These are phyloP conservation scores for Pythium biforme DNA, from an alignment of 352 stramenopile genomes.

Conservation along the genomic window DNA sequence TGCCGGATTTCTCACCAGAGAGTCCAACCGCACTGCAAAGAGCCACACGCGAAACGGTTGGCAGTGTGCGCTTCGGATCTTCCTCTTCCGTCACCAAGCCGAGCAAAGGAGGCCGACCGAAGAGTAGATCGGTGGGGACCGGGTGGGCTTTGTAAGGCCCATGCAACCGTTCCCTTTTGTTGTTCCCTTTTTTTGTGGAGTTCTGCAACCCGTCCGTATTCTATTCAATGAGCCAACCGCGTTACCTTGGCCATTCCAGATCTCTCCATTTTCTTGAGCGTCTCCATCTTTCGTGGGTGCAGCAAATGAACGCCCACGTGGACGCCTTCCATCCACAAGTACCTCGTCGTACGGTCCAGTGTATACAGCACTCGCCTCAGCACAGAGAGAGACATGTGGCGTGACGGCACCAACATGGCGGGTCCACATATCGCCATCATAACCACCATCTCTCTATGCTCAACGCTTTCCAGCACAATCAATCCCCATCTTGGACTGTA, in stretches of 20 bases:
- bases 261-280: neutral
- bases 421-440: too few relatives aligned
- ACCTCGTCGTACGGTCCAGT: too few relatives aligned
- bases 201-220: neutral
- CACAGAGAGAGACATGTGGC: too few relatives aligned
- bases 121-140: slow-evolving; percentile 10
- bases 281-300: too few relatives aligned
- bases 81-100: neutral
- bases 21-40: neutral
- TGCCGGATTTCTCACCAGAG: neutral
- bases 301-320: too few relatives aligned
- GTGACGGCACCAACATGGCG: too few relatives aligned
- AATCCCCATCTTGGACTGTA: too few relatives aligned
- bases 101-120: slow-evolving; percentile 10
- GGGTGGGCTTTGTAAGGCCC: neutral
- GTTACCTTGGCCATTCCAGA: too few relatives aligned
- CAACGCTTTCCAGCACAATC: too few relatives aligned
- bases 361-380: too few relatives aligned
- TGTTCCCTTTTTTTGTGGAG: neutral
- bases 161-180: neutral
- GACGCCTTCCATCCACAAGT: too few relatives aligned
- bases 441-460: too few relatives aligned
- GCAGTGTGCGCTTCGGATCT: neutral
- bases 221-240: neutral
- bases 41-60: neutral